Conservation (phyloP, 805 yeast genomes). For the Saccharomycopsis fodiens region DNA sequence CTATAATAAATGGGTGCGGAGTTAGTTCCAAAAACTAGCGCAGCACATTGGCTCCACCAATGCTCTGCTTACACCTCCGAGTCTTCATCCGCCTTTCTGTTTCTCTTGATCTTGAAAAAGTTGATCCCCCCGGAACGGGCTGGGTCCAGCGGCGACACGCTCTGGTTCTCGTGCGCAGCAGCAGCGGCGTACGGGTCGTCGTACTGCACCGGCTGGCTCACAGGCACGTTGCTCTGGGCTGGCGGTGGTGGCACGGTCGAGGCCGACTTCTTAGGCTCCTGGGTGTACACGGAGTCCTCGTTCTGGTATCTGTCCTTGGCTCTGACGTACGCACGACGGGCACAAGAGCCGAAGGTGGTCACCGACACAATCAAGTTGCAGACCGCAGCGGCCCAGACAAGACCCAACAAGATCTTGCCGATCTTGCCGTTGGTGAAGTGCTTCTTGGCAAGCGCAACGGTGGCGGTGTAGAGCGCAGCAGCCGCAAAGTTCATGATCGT, state of each 20-base stretch:
- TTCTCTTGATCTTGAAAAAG: slow-evolving; percentile 18
- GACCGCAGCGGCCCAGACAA: slow-evolving; percentile 66
- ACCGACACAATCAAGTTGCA: slow-evolving; percentile 42
- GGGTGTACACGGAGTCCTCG: slow-evolving; percentile 5
- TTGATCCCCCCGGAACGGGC: slow-evolving; percentile 18
- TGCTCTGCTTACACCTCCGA: neutral
- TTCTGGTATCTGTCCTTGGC: slow-evolving; percentile 12
- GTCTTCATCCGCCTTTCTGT: slow-evolving; percentile 19
- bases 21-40: neutral
- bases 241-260: slow-evolving; percentile 4
- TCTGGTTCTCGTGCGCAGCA: slow-evolving; percentile 3
- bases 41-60: too few relatives aligned
- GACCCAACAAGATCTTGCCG: slow-evolving; percentile 52
- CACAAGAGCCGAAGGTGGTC: slow-evolving; percentile 38
- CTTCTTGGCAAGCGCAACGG: slow-evolving; percentile 60
- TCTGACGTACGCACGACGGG: slow-evolving; percentile 14
- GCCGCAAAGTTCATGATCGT: slow-evolving; percentile 13
- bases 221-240: slow-evolving; percentile 1
- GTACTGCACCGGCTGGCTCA: slow-evolving; percentile 4
- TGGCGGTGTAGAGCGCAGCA: slow-evolving; percentile 17
- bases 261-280: slow-evolving; percentile 14
- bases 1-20: neutral
- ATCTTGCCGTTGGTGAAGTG: slow-evolving; percentile 52
- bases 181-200: slow-evolving; percentile 17
- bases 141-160: slow-evolving; percentile 5